Evolutionary conservation across 192 early-diverging fungal genomes (phyloP).

Genomic region (Backusella sp.): DNA sequence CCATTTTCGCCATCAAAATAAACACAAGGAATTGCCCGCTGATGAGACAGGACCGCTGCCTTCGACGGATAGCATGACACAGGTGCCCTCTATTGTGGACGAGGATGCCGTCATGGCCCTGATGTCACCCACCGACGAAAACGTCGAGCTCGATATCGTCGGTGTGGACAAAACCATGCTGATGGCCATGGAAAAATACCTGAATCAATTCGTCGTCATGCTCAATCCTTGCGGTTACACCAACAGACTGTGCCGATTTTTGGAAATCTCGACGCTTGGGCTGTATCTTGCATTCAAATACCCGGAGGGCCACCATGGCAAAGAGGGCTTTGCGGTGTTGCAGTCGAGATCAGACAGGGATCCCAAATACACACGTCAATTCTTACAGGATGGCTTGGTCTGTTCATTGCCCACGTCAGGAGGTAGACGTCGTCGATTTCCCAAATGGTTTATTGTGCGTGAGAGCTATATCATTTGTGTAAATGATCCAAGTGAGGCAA

Average conservation of each 20-base stretch:
- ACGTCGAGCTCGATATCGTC: background rate
- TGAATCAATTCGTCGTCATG: slow-evolving; percentile 39
- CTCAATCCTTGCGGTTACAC: slow-evolving; percentile 38
- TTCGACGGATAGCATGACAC: background rate
- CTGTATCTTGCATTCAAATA: slow-evolving; percentile 26
- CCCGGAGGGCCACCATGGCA: slow-evolving; percentile 53
- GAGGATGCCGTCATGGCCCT: background rate
- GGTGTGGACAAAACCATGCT: background rate
- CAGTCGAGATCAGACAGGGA: slow-evolving; percentile 49
- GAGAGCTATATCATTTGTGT: slow-evolving; percentile 55
- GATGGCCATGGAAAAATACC: slow-evolving; percentile 15
- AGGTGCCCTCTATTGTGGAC: background rate
- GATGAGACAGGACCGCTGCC: no score
- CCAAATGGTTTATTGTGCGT: slow-evolving; percentile 70
- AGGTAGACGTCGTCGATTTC: slow-evolving; percentile 22
- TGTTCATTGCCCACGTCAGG: background rate
- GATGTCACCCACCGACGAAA: background rate
- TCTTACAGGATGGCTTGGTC: slow-evolving; percentile 5
- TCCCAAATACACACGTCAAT: slow-evolving; percentile 11
- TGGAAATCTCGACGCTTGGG: slow-evolving; percentile 49
- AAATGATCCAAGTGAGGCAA: slow-evolving; percentile 43
- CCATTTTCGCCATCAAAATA: background rate
- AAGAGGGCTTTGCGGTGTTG: slow-evolving; percentile 62
- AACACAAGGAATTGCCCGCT: background rate
- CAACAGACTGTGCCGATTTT: slow-evolving; percentile 48